Percentiles rank a stretch among this genome's conserved stretches.
phyloP scores from a whole-genome alignment of 805 yeast species.

The Naumovozyma dairenensis region DNA sequence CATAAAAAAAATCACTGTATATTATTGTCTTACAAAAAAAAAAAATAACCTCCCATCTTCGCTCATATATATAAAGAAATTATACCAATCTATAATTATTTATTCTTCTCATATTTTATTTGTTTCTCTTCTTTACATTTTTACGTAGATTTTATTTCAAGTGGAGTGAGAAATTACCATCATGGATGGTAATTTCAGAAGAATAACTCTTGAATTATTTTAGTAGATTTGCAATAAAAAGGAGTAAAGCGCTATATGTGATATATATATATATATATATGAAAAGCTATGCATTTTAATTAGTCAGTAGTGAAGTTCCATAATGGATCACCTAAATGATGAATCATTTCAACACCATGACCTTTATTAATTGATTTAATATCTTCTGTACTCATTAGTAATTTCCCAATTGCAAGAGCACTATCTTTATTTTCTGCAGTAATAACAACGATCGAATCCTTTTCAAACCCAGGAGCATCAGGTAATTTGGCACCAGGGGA shows the following conservation, averaged over 20 bases:
- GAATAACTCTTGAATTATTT: too few relatives aligned
- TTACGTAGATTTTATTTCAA: not conserved
- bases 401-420: constrained; percentile 84
- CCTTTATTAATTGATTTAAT: constrained; percentile 78
- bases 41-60: too few relatives aligned
- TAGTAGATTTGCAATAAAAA: not conserved
- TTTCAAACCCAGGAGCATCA: constrained; percentile 45
- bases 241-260: not conserved
- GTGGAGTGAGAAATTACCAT: too few relatives aligned
- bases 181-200: too few relatives aligned
- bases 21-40: not conserved
- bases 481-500: constrained; percentile 79
- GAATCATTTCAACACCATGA: constrained; percentile 76
- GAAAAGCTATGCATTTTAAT: constrained; percentile 1
- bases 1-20: not conserved
- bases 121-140: too few relatives aligned
- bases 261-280: not conserved
- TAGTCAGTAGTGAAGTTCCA: constrained; percentile 54
- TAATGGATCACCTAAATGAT: constrained; percentile 82
- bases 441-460: constrained; percentile 66
- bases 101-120: not conserved
- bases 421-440: constrained; percentile 89
- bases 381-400: constrained; percentile 82
- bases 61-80: too few relatives aligned
- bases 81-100: too few relatives aligned